A percentile compares a stretch with the other conserved stretches of the same genome.
These are phyloP conservation scores for Asterochloris sp. DNA, from an alignment of 139 green algal genomes.

Conservation along the genomic window DNA sequence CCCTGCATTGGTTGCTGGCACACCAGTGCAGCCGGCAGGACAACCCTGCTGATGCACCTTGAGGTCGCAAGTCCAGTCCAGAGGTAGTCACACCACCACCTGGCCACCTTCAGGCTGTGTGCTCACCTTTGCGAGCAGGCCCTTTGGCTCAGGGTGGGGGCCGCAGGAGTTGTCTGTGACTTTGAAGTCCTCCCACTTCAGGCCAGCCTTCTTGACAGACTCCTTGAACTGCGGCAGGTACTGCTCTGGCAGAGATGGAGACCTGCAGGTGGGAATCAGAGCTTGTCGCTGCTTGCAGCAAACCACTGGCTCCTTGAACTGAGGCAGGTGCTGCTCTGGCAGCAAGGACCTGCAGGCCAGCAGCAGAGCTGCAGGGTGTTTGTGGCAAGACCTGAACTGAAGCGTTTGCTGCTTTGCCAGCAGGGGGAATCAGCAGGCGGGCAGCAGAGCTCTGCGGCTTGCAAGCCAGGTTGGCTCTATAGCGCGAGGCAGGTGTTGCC, in stretches of 20 bases:
- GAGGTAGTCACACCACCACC: no score
- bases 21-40: no score
- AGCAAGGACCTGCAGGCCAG: background rate
- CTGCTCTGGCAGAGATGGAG: slow-evolving; percentile 39
- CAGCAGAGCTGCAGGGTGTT: background rate
- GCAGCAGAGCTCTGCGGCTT: no score
- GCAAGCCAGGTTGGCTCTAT: no score
- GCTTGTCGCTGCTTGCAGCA: no score
- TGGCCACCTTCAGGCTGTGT: no score
- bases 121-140: slow-evolving; percentile 22
- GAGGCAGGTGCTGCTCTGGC: background rate
- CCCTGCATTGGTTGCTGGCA: no score
- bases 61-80: no score
- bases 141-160: slow-evolving; percentile 40
- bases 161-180: slow-evolving; percentile 84
- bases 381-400: background rate
- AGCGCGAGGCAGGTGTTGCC: no score
- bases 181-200: slow-evolving; percentile 66
- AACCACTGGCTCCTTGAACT: background rate
- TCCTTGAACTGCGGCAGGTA: slow-evolving; percentile 53
- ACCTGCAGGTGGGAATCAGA: background rate
- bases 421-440: no score
- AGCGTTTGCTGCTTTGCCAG: no score
- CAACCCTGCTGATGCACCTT: no score
- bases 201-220: slow-evolving; percentile 32